Evolutionary conservation across 148 eudicot species (phyloP).

Genomic region (Rhododendron ferrugineum): DNA sequence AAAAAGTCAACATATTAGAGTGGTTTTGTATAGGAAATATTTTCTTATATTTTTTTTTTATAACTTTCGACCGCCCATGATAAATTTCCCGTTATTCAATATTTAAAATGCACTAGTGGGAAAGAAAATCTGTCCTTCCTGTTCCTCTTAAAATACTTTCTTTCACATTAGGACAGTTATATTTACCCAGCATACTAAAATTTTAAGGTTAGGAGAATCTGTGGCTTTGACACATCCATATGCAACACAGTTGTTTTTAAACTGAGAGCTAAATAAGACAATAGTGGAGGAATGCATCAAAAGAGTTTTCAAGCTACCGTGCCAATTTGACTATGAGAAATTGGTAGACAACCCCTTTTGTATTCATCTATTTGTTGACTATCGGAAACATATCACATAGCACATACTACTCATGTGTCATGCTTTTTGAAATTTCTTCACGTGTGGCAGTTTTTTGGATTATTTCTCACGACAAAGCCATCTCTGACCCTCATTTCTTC

Average conservation of each 20-base stretch:
- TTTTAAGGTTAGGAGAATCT: not conserved
- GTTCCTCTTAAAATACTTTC: not conserved
- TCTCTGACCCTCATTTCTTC: not conserved
- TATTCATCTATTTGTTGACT: not conserved
- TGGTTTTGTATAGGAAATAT: not conserved
- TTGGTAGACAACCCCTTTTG: not conserved
- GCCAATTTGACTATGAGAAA: not conserved
- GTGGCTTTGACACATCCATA: not conserved
- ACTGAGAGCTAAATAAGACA: not conserved
- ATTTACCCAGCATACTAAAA: not conserved
- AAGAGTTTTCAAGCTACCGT: not conserved
- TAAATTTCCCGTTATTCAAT: not conserved
- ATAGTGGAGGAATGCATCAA: not conserved
- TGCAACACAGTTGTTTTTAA: not conserved
- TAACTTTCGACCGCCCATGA: not conserved
- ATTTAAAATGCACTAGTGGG: not conserved
- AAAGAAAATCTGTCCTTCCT: not conserved
- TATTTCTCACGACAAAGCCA: not conserved
- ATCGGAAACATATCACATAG: not conserved
- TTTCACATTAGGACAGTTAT: not conserved
- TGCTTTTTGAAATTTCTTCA: not conserved
- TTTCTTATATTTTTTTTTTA: not conserved
- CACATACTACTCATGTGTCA: not conserved
- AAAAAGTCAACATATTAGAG: not conserved
- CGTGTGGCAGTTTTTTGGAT: not conserved